Evolutionary conservation across 2,329 filamentous ascomycete genomes (phyloP), one percentile per base, ranked within the genome.

Genomic region (Ceratocystis papillata): DNA sequence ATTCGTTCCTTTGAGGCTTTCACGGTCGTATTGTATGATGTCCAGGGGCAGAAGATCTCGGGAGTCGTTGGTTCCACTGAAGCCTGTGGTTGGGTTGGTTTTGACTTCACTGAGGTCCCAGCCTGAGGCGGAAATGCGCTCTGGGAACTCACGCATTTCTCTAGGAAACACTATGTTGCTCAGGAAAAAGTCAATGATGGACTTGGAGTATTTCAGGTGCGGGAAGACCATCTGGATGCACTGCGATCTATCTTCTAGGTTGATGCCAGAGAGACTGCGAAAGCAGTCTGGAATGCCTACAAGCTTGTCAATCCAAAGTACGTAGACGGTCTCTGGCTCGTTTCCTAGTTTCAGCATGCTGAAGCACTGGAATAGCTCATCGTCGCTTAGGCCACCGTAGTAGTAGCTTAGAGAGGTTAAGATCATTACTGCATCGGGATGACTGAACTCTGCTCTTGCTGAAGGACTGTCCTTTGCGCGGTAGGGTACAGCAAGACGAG

Each of bases 11-110:
- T 74, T 75, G 46, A 87, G 82, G 0, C 75, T 73, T 0, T 73
- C 70, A 0, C 86, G 75, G 44, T 89, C 83, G 0, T 81, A 73
- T 37, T 88, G 84, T 0, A 75, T 70, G 0, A 89, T 77, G 0
- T 70, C 74, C 0, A 86, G 70, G 0, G 87, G 86, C 0, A 90
- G 75, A 0, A 86, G 71, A n/a, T 78, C 75, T 10, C 78, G 73
- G 0, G 81, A 83, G 69, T 90, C 87, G 28, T 84, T 86, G 0
- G 87, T 90, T 0, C 87, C 87, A 65, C 84, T 88, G 70, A 90
- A 90, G 0, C 87, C 87, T 0, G 83, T 85, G 0, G 80, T 84
- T 0, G 79, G 77, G 22, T 82, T 74, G 0, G 20, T 5, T 65
- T 80, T 85, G 3, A 61, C 61, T 46, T 75, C 71, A 0, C 76